Base-by-base conservation (phyloP, 805 yeast species). In the Saturnispora bothae region DNA sequence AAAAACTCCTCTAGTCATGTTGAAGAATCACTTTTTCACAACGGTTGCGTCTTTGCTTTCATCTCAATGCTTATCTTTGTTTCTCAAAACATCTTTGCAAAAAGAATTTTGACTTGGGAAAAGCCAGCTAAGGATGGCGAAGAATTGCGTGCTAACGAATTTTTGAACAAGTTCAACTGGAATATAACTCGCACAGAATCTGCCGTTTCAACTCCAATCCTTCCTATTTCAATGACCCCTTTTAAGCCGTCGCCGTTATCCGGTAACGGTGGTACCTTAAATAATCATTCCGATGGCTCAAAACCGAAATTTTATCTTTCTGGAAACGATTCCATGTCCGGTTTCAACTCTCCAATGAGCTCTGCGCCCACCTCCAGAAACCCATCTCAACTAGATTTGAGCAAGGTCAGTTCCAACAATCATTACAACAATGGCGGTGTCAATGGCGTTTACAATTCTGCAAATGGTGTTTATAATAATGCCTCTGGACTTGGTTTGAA, bases 41-140 rank as follows among this genome's bases (percentile, higher is more conserved):
- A 48, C 25, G 80, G 80, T 3, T 59, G 73, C 42, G 31, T 59
- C 6, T 72, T 65, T 52, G 77, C 78, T 6, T 69, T 71, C 40
- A 42, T 68, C 16, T 70, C 76, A 29, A 73, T 73, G 78, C 45
- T 73, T 22, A 80, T 82, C 25, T 82, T 82, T 57, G 94, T 82
- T 10, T 64, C 78, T 7, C 94, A 82, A 52, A 82, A 81, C 52
- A 78, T 82, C 39, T 81, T 79, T 60, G 86, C 89, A n/a, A 82
- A 82, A 51, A 73, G 69, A 46, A 70, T 78, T 38, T 58, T 82
- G 36, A 79, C 88, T 2, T 60, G 66, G 39, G 68, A 65, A 37
- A 54, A 54, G 10, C 34, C 35, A 30, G 18, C 27, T 14, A 38
- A 40, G 27, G 51, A 52, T 22, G 41, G 28, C 14, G 43, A 32